These are phyloP conservation scores for Mucor plumbeus DNA, from an alignment of 371 early-diverging fungal genomes.

Conservation along the genomic window DNA sequence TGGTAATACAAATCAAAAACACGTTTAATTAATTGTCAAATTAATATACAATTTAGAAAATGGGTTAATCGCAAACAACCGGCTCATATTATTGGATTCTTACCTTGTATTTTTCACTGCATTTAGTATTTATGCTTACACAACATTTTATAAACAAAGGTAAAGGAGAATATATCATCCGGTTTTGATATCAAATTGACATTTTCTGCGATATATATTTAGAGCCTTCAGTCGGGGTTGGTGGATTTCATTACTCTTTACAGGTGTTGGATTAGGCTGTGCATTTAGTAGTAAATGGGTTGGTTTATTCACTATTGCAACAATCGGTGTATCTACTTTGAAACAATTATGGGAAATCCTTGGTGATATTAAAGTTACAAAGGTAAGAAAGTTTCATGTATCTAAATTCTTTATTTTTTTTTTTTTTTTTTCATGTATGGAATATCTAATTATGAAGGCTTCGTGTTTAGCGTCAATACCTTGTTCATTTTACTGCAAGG, in stretches of 20 bases:
- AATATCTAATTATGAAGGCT: neutral
- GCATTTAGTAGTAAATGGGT: slow-evolving; percentile 87
- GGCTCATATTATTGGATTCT: slow-evolving; percentile 91
- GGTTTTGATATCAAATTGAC: neutral
- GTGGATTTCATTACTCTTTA: slow-evolving; percentile 75
- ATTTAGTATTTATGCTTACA: slow-evolving; percentile 76
- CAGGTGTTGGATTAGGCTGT: slow-evolving; percentile 77
- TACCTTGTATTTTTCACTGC: slow-evolving; percentile 86
- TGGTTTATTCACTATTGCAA: slow-evolving; percentile 87
- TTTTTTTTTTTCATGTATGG: neutral
- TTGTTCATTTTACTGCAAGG: slow-evolving; percentile 69
- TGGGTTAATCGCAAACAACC: slow-evolving; percentile 85
- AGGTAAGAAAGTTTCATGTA: slow-evolving; percentile 32
- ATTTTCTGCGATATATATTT: neutral
- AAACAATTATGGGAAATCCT: slow-evolving; percentile 90
- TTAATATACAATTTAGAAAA: slow-evolving; percentile 68
- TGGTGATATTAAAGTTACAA: slow-evolving; percentile 67
- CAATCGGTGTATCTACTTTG: slow-evolving; percentile 84
- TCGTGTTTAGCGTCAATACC: slow-evolving; percentile 56
- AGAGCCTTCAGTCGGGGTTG: slow-evolving; percentile 69
- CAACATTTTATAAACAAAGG: slow-evolving; percentile 72
- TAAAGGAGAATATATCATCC: neutral
- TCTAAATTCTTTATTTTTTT: neutral
- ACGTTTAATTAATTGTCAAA: slow-evolving; percentile 14
- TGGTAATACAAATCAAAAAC: slow-evolving; percentile 47